Conservation (phyloP, 805 yeast genomes). For the Metschnikowia peoriensis region DNA sequence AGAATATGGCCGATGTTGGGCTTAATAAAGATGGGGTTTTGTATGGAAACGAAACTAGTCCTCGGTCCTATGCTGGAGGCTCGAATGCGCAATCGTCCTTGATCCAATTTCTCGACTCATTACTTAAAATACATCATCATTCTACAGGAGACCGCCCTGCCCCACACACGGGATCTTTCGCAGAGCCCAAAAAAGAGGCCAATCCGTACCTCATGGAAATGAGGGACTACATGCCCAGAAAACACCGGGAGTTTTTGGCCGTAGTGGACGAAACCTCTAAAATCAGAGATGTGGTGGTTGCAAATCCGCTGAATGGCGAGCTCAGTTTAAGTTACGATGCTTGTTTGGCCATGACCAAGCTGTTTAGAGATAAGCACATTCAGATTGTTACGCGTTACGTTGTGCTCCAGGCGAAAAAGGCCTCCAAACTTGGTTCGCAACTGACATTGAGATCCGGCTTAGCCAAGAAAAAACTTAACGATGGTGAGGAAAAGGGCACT, state of each 20-base stretch:
- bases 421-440: conserved; percentile 50
- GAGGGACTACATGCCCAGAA: conserved; percentile 88
- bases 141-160: conserved; percentile 64
- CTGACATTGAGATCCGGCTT: conserved; percentile 65
- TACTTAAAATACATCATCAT: conserved; percentile 72
- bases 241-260: conserved; percentile 71
- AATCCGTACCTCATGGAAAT: conserved; percentile 72
- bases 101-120: conserved; percentile 80
- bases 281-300: conserved; percentile 62
- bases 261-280: conserved; percentile 57
- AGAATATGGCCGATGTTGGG: conserved; percentile 85
- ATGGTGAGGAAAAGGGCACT: conserved; percentile 71
- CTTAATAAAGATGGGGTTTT: conserved; percentile 65
- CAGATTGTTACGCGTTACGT: conserved; percentile 89
- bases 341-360: conserved; percentile 81
- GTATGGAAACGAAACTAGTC: conserved; percentile 64
- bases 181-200: conserved; percentile 18
- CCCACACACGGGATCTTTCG: conserved; percentile 20
- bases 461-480: conserved; percentile 49
- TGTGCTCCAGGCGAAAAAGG: conserved; percentile 69
- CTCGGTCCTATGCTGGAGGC: conserved; percentile 74
- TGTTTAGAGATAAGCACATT: conserved; percentile 89
- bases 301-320: conserved; percentile 46
- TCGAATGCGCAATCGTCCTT: conserved; percentile 91
- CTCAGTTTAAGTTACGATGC: conserved; percentile 79